These are phyloP conservation scores for Erysimum cheiranthoides DNA, from an alignment of 345 rosid genomes.

Conservation along the genomic window DNA sequence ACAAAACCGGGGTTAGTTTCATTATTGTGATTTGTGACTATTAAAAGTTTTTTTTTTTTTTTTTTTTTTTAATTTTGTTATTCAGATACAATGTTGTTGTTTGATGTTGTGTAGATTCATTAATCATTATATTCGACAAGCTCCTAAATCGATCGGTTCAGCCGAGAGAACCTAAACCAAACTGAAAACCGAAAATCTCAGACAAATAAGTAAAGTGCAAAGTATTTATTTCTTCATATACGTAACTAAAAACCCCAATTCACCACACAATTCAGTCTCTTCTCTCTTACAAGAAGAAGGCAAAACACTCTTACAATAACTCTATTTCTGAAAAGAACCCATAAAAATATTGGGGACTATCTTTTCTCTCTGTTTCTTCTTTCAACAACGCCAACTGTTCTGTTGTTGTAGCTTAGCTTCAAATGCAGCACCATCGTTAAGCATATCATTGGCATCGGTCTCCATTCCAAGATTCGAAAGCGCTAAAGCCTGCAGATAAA, in stretches of 20 bases:
- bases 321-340: slow-evolving; percentile 4
- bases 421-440: slow-evolving; percentile 80
- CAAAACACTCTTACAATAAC: neutral
- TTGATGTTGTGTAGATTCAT: too few relatives aligned
- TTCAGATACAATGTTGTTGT: too few relatives aligned
- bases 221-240: too few relatives aligned
- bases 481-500: slow-evolving; percentile 95
- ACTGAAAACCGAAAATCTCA: too few relatives aligned
- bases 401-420: slow-evolving; percentile 83
- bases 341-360: slow-evolving; percentile 5
- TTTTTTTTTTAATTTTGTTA: too few relatives aligned
- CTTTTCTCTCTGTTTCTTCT: neutral
- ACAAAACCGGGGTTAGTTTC: too few relatives aligned
- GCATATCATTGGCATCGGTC: slow-evolving; percentile 94
- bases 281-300: slow-evolving; percentile 10
- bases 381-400: slow-evolving; percentile 62
- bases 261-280: neutral
- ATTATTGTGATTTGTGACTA: too few relatives aligned
- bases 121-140: too few relatives aligned
- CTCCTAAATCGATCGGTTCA: too few relatives aligned
- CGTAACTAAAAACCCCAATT: slow-evolving; percentile 2
- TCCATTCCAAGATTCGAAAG: slow-evolving; percentile 96
- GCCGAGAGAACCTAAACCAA: too few relatives aligned
- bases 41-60: too few relatives aligned
- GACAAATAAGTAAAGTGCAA: too few relatives aligned